These are phyloP conservation scores for Solioccasus polychromus DNA, from an alignment of 768 basidiomycete species.

Conservation along the genomic window DNA sequence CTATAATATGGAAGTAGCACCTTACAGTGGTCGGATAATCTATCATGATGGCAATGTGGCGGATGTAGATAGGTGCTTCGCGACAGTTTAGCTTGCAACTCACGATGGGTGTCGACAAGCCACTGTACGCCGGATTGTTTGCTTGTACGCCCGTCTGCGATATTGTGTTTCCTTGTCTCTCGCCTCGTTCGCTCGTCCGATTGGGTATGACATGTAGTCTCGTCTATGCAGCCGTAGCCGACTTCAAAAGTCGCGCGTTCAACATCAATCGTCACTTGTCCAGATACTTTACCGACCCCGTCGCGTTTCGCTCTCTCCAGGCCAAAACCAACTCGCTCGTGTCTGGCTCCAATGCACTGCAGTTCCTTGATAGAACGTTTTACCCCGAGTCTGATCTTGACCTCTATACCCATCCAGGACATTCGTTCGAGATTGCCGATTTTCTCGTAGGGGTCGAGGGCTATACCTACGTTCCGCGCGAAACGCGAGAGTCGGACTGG, in stretches of 20 bases:
- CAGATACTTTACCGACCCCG: conserved; percentile 35
- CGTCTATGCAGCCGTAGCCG: conserved; percentile 11
- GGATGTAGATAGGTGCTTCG: too few species aligned
- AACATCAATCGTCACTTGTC: conserved; percentile 36
- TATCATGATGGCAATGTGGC: too few species aligned
- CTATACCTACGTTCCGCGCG: conserved; percentile 28
- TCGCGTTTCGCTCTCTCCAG: conserved; percentile 44
- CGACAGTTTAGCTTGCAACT: too few species aligned
- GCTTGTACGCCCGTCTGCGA: conserved; percentile 22
- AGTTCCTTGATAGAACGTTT: conserved; percentile 45
- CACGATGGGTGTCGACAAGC: not conserved
- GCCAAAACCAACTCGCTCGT: conserved; percentile 43
- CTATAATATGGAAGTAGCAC: too few species aligned
- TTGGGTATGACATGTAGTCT: conserved; percentile 22
- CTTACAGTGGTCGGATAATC: too few species aligned
- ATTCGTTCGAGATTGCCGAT: conserved; percentile 29
- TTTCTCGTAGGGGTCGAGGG: conserved; percentile 34
- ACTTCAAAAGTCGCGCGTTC: conserved; percentile 29
- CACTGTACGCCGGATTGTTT: conserved; percentile 3
- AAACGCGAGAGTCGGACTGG: conserved; percentile 20
- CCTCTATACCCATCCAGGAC: conserved; percentile 40
- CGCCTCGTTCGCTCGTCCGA: conserved; percentile 24
- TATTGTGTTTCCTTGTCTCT: conserved; percentile 16
- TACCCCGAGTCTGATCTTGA: conserved; percentile 52
- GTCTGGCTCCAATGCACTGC: conserved; percentile 53